Percentiles rank a stretch among this genome's conserved stretches.
These are phyloP conservation scores for Astrothelium subdiscretum DNA, from an alignment of 495 filamentous ascomycete species.

Conservation along the genomic window DNA sequence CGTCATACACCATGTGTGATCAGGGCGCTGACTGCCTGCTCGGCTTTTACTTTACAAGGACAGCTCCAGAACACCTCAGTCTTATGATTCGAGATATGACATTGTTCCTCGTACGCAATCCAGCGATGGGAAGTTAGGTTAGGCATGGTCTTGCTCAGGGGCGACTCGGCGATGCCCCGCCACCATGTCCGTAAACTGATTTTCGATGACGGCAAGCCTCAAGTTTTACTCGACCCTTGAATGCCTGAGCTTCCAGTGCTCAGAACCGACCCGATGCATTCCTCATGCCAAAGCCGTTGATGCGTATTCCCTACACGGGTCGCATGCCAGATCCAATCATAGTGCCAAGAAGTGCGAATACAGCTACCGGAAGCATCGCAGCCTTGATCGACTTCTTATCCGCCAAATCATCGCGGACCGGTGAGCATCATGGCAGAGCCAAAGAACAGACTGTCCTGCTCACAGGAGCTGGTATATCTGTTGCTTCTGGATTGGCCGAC, in stretches of 20 bases:
- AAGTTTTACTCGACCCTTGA: not conserved
- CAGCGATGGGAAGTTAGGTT: no score
- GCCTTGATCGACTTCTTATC: slow-evolving; percentile 66
- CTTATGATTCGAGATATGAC: no score
- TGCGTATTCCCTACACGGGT: slow-evolving; percentile 86
- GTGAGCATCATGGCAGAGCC: slow-evolving; percentile 22
- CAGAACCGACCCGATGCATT: not conserved
- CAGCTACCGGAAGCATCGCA: slow-evolving; percentile 59
- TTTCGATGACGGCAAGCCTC: not conserved
- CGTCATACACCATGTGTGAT: not conserved
- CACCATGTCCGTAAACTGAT: not conserved
- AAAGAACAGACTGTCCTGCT: slow-evolving; percentile 59
- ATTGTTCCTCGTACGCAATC: no score
- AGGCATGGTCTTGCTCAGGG: not conserved
- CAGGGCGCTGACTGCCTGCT: no score
- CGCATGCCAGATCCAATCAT: slow-evolving; percentile 69
- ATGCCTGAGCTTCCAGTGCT: not conserved
- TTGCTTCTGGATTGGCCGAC: slow-evolving; percentile 84
- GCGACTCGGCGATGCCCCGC: not conserved
- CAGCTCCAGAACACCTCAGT: no score
- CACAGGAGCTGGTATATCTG: slow-evolving; percentile 86
- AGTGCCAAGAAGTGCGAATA: slow-evolving; percentile 56
- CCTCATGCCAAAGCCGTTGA: slow-evolving; percentile 34
- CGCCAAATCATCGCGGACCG: slow-evolving; percentile 13
- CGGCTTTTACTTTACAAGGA: no score